These are phyloP conservation scores for Trichoderma aggressivum DNA, from an alignment of 2,329 filamentous ascomycete genomes.

Conservation along the genomic window DNA sequence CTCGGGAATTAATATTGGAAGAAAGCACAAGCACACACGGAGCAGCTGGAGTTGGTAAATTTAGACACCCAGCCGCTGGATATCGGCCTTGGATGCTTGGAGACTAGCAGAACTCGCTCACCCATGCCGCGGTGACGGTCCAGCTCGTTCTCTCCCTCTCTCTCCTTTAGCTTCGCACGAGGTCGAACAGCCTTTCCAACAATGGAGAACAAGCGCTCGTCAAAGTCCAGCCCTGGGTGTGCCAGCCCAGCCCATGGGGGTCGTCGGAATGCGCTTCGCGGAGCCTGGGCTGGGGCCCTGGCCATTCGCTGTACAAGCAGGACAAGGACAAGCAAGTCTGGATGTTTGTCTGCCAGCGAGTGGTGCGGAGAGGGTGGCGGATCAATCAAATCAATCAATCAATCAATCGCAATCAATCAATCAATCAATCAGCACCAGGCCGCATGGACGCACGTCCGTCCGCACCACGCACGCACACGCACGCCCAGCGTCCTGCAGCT, in stretches of 20 bases:
- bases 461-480: conserved; percentile 3
- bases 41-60: not conserved
- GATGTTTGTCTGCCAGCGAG: conserved; percentile 18
- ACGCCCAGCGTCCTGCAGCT: conserved; percentile 17
- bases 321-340: not conserved
- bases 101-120: not conserved
- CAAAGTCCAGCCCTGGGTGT: not conserved
- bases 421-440: conserved; percentile 17
- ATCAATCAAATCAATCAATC: conserved; percentile 11
- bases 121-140: not conserved
- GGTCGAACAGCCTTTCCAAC: not conserved
- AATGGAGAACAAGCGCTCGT: not conserved
- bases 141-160: not conserved
- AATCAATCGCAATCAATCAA: not conserved
- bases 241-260: not conserved
- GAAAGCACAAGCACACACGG: not conserved
- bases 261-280: conserved; percentile 19
- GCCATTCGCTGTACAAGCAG: not conserved
- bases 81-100: not conserved
- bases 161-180: not conserved
- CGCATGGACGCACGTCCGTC: conserved; percentile 7
- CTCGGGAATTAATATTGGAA: conserved; percentile 10
- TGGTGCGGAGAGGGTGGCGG: conserved; percentile 20
- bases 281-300: conserved; percentile 14
- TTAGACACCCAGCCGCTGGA: not conserved